These are phyloP conservation scores for Leccinellum albellum DNA, from an alignment of 768 basidiomycete genomes.

Conservation along the genomic window DNA sequence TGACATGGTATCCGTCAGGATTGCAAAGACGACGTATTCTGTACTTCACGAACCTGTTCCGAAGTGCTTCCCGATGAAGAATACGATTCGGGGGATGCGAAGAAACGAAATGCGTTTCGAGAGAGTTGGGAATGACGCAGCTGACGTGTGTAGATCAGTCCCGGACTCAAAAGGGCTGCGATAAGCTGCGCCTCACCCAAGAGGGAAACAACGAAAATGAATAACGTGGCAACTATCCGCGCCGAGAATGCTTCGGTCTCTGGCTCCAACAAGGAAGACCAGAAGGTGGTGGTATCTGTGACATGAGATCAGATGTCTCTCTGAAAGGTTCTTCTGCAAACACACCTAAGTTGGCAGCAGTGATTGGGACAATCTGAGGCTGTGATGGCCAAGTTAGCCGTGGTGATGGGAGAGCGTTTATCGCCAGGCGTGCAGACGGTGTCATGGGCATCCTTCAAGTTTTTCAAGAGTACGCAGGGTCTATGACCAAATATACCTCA, in stretches of 20 bases:
- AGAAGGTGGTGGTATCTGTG: background rate
- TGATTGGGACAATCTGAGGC: background rate
- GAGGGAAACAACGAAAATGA: constrained; percentile 60
- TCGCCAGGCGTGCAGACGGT: background rate
- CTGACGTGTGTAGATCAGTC: constrained; percentile 28
- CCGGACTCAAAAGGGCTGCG: background rate
- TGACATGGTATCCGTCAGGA: background rate
- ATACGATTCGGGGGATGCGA: constrained; percentile 62
- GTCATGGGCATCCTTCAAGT: too few species aligned
- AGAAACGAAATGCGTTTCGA: constrained; percentile 52
- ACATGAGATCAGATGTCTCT: background rate
- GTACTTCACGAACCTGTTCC: constrained; percentile 54
- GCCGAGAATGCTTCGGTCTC: background rate
- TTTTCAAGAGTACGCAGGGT: background rate
- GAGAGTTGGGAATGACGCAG: constrained; percentile 70
- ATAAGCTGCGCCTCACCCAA: constrained; percentile 45
- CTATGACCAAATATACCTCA: background rate
- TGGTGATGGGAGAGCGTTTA: background rate
- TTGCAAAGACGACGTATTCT: too few species aligned
- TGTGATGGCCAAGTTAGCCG: background rate
- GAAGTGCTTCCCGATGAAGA: constrained; percentile 87
- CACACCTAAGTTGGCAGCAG: background rate
- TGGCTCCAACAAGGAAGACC: background rate
- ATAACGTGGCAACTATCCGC: constrained; percentile 25
- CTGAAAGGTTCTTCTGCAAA: background rate